phyloP scores from a whole-genome alignment of 805 yeast genomes.

The Starmera dryadoides region DNA sequence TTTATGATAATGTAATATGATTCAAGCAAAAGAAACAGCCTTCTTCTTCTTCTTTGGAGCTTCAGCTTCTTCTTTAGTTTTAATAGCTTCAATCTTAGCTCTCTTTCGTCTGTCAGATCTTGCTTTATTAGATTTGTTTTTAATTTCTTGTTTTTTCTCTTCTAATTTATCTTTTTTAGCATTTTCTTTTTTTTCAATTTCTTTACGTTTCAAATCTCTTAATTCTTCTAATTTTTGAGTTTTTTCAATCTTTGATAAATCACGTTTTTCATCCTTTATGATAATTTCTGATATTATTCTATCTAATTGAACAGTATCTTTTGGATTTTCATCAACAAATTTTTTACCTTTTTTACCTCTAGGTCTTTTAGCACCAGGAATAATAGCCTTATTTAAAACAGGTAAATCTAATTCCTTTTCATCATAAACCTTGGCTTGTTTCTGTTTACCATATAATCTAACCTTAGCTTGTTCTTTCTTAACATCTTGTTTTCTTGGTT shows the following conservation, averaged over 20 bases:
- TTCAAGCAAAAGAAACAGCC: constrained; percentile 41
- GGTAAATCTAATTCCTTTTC: constrained; percentile 83
- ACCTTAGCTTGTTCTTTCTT: constrained; percentile 62
- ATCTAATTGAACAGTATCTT: constrained; percentile 49
- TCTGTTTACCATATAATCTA: constrained; percentile 56
- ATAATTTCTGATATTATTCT: constrained; percentile 76
- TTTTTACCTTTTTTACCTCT: constrained; percentile 85
- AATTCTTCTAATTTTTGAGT: constrained; percentile 85
- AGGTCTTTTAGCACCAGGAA: constrained; percentile 75
- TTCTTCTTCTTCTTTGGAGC: constrained; percentile 28
- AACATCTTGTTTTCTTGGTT: constrained; percentile 42
- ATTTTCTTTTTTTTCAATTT: constrained; percentile 77
- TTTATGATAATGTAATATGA: not conserved
- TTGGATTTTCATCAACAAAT: constrained; percentile 55
- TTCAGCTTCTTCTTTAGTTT: constrained; percentile 4
- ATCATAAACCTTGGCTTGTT: constrained; percentile 42
- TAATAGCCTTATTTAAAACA: constrained; percentile 69
- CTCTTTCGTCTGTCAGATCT: constrained; percentile 61
- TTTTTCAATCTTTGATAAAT: constrained; percentile 86
- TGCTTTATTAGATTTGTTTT: constrained; percentile 63
- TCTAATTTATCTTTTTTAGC: constrained; percentile 64
- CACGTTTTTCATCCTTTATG: constrained; percentile 68
- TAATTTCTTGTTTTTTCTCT: constrained; percentile 70
- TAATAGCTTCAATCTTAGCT: constrained; percentile 22
- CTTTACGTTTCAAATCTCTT: constrained; percentile 79